Evolutionary conservation across 768 basidiomycete species (phyloP).

Genomic region (Rhodotorula babjevae): DNA sequence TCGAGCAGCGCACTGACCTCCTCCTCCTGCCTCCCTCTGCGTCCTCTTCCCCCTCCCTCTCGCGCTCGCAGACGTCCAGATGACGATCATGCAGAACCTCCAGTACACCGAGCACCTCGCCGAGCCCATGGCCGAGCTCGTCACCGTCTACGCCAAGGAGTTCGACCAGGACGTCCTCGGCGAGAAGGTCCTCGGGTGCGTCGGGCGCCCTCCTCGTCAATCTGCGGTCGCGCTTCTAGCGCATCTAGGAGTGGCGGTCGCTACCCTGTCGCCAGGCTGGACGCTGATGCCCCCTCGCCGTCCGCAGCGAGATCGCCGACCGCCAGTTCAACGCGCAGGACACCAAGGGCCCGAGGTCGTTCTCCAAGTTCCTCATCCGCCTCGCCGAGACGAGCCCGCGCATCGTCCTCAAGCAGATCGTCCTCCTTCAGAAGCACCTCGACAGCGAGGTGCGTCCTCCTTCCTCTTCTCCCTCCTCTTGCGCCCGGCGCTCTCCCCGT

Average conservation of each 20-base stretch:
- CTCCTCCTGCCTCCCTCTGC: not conserved
- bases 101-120: constrained; percentile 92
- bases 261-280: too few relatives aligned
- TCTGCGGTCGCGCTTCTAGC: too few relatives aligned
- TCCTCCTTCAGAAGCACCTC: constrained; percentile 72
- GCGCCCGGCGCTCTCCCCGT: not conserved
- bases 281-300: not conserved
- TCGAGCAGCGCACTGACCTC: not conserved
- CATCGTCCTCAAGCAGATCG: constrained; percentile 80
- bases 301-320: constrained; percentile 66
- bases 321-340: constrained; percentile 76
- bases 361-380: constrained; percentile 74
- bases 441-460: constrained; percentile 73
- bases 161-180: constrained; percentile 84
- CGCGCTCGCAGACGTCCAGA: constrained; percentile 58
- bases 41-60: too few relatives aligned
- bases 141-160: constrained; percentile 71
- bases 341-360: constrained; percentile 77
- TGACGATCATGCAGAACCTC: constrained; percentile 80
- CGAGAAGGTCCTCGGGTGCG: constrained; percentile 71
- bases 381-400: constrained; percentile 75
- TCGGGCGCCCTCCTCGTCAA: not conserved
- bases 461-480: not conserved
- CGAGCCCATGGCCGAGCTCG: constrained; percentile 87
- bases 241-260: too few relatives aligned